Base-by-base conservation (phyloP, 140 eudicot species). In the Anethum foeniculum region DNA sequence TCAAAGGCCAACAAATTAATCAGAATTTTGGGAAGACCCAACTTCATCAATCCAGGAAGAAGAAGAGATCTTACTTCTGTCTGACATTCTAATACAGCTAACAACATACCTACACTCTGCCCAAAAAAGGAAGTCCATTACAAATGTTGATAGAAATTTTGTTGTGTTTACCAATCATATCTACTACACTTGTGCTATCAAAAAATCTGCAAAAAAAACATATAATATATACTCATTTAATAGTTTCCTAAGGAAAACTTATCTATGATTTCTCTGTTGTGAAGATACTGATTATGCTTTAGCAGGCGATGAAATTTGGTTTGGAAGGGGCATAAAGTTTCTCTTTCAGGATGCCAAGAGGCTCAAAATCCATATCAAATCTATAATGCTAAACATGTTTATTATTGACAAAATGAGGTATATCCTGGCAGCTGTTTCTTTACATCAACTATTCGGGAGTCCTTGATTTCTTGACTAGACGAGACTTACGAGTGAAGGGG, bases 101-200 rank as follows among this genome's bases (percentile, higher is more conserved):
- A 84, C 83, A 94, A 69, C 47, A 94, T 83, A 73, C 92, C 97
- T 84, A 87, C 92, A 83, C 92, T 88, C 99, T 94, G 83, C 74
- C 46, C 4, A 41, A 25, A 34, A 78, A 28, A 69, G 44, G 34
- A 82, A 77, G 78, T 80, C 47, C 11, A 83, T 85, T 71, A 83
- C 30, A 49, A 65, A 79, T 46, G 80, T 81, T 32, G 79, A 71
- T 28, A 32, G 28, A 5, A 60, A 36, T 65, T 39, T 68, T 68
- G n/a, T 68, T 43, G 38, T 30, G 28, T 36, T 27, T 72, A 36
- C 56, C 25, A 72, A 51, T 7, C 14, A 38, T 30, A 39, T 41
- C 46, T 39, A 73, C 32, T 28, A 41, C 19, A 81, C 14, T 6
- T 41, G 3, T 10, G 27, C 27, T 23, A 21, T 46, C 9, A 72